phyloP scores from a whole-genome alignment of 2,329 filamentous ascomycete species.

The Pseudophaeomoniella oleicola region DNA sequence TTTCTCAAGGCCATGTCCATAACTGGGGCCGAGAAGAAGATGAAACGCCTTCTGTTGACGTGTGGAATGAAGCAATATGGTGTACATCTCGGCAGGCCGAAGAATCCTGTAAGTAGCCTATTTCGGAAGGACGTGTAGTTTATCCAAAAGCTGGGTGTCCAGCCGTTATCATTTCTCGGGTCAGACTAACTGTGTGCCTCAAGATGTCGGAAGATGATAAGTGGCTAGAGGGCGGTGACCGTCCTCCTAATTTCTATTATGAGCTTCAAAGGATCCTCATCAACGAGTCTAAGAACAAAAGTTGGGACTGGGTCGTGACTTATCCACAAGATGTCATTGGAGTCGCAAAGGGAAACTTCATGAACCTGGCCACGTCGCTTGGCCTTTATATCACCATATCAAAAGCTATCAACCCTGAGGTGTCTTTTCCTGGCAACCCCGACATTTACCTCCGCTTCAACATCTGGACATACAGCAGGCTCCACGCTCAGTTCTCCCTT shows the following conservation, averaged over 20 bases:
- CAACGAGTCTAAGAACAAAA: slow-evolving; percentile 13
- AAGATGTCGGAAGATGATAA: slow-evolving; percentile 25
- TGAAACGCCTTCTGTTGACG: slow-evolving; percentile 35
- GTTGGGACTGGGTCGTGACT: slow-evolving; percentile 27
- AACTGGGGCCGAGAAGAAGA: slow-evolving; percentile 23
- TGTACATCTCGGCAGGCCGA: slow-evolving; percentile 33
- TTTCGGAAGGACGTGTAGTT: no score
- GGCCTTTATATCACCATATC: slow-evolving; percentile 23
- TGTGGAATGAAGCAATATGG: slow-evolving; percentile 39
- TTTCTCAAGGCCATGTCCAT: slow-evolving; percentile 32
- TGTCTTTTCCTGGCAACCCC: slow-evolving; percentile 20
- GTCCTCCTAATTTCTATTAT: slow-evolving; percentile 38
- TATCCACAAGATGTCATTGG: slow-evolving; percentile 32
- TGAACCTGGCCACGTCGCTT: slow-evolving; percentile 25
- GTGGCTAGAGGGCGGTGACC: slow-evolving; percentile 22
- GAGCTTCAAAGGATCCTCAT: slow-evolving; percentile 31
- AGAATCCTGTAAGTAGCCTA: no score
- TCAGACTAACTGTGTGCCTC: no score
- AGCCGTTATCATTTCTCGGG: no score
- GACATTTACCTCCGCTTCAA: slow-evolving; percentile 20
- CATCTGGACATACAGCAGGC: slow-evolving; percentile 17
- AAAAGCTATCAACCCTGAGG: slow-evolving; percentile 9
- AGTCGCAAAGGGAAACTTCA: slow-evolving; percentile 24
- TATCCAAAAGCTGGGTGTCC: no score
- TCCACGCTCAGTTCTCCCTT: slow-evolving; percentile 22